A percentile compares a stretch with the other conserved stretches of the same genome.
Evolutionary conservation across 23 red algal genomes (phyloP).

Genomic region (Agarophyton chilense): DNA sequence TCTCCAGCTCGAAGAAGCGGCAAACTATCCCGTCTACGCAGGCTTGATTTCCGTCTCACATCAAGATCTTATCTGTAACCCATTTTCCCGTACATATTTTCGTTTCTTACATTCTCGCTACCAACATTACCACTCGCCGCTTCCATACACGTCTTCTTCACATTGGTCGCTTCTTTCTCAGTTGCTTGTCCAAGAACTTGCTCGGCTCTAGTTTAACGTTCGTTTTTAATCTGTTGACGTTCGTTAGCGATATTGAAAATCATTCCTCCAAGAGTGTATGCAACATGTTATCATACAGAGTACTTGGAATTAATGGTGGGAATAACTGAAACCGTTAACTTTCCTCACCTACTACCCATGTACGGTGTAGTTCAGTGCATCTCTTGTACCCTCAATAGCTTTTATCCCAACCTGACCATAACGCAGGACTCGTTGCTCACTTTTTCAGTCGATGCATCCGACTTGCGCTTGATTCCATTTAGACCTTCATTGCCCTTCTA

Average conservation of each 20-base stretch:
- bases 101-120: background rate
- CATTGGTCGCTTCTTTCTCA: background rate
- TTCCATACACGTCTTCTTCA: background rate
- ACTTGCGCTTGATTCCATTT: background rate
- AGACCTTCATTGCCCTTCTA: background rate
- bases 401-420: background rate
- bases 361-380: background rate
- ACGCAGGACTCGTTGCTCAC: background rate
- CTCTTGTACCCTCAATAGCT: background rate
- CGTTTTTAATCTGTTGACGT: background rate
- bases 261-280: background rate
- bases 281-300: background rate
- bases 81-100: background rate
- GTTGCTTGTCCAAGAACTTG: background rate
- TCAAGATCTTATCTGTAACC: constrained; percentile 23
- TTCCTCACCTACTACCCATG: background rate
- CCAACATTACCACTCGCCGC: background rate
- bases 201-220: background rate
- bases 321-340: constrained; percentile 46
- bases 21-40: constrained; percentile 14
- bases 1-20: constrained; percentile 28
- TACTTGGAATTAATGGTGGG: constrained; percentile 18
- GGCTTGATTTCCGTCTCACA: constrained; percentile 22
- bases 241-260: background rate
- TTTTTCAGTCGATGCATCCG: background rate